Evolutionary conservation across 106 monocot species (phyloP).

Genomic region (Allium sativum): DNA sequence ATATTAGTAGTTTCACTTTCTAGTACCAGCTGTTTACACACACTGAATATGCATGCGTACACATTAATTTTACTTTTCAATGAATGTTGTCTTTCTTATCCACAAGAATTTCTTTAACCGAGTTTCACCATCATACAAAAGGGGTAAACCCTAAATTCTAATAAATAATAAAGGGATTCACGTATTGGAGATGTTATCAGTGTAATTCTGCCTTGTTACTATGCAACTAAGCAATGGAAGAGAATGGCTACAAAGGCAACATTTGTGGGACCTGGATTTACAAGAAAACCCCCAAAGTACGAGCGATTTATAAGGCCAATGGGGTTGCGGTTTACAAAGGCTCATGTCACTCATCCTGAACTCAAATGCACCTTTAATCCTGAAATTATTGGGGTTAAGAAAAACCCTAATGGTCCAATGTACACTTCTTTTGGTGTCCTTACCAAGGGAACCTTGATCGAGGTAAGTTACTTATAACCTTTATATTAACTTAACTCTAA

Average conservation of each 20-base stretch:
- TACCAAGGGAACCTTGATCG: conserved; percentile 87
- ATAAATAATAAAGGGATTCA: no score
- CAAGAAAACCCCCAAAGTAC: conserved; percentile 93
- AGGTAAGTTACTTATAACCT: conserved; percentile 25
- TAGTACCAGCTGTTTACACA: background rate
- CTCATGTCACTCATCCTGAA: conserved; percentile 95
- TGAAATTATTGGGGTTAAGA: conserved; percentile 92
- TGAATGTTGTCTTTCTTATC: background rate
- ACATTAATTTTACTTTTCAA: background rate
- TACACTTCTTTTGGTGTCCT: conserved; percentile 91
- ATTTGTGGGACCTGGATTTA: conserved; percentile 82
- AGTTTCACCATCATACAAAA: background rate
- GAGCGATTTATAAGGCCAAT: conserved; percentile 88
- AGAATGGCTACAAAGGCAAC: conserved; percentile 97
- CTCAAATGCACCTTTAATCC: conserved; percentile 96
- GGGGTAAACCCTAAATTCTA: no score
- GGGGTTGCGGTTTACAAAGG: conserved; percentile 79
- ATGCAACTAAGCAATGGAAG: conserved; percentile 94
- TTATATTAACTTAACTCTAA: background rate
- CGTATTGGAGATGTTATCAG: no score
- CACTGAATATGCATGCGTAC: background rate
- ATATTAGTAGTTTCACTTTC: no score
- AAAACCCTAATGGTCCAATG: conserved; percentile 91
- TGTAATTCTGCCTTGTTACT: background rate
- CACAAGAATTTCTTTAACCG: background rate